Evolutionary conservation across 805 yeast genomes (phyloP).

Genomic region (Candida awuae): DNA sequence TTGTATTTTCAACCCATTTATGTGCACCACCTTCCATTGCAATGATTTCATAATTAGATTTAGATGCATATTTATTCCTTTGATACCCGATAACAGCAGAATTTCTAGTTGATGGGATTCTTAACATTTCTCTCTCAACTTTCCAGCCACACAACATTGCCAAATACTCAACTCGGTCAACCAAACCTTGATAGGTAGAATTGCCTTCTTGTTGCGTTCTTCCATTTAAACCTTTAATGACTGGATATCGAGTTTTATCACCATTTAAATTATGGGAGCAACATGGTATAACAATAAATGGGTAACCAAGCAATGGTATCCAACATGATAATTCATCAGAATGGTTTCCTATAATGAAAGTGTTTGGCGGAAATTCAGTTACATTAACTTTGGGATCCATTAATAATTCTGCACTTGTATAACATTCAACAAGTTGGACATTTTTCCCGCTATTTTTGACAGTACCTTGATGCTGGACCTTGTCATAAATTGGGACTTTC

Average conservation of each 20-base stretch:
- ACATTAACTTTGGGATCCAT: slow-evolving; percentile 49
- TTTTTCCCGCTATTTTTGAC: slow-evolving; percentile 10
- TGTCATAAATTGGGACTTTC: slow-evolving; percentile 37
- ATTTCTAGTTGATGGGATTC: slow-evolving; percentile 92
- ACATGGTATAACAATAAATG: slow-evolving; percentile 90
- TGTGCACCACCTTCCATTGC: slow-evolving; percentile 82
- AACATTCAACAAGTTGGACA: slow-evolving; percentile 44
- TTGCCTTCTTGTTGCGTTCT: slow-evolving; percentile 17
- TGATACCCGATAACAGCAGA: slow-evolving; percentile 76
- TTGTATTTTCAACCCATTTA: slow-evolving; percentile 79
- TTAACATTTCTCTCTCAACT: slow-evolving; percentile 73
- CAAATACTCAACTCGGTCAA: slow-evolving; percentile 72
- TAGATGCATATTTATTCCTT: slow-evolving; percentile 19
- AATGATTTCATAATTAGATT: slow-evolving; percentile 50
- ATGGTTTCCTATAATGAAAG: slow-evolving; percentile 89
- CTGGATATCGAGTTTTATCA: slow-evolving; percentile 56
- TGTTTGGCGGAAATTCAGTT: slow-evolving; percentile 58
- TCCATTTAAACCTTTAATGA: slow-evolving; percentile 26
- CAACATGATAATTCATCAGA: slow-evolving; percentile 93
- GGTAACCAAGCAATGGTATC: slow-evolving; percentile 82
- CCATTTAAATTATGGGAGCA: slow-evolving; percentile 88
- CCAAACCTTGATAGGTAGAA: slow-evolving; percentile 78
- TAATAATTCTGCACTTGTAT: slow-evolving; percentile 45
- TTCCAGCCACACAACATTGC: slow-evolving; percentile 73
- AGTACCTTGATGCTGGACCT: slow-evolving; percentile 21